These are phyloP conservation scores for Paraphaeosphaeria minitans DNA, from an alignment of 2,329 filamentous ascomycete genomes.

Conservation along the genomic window DNA sequence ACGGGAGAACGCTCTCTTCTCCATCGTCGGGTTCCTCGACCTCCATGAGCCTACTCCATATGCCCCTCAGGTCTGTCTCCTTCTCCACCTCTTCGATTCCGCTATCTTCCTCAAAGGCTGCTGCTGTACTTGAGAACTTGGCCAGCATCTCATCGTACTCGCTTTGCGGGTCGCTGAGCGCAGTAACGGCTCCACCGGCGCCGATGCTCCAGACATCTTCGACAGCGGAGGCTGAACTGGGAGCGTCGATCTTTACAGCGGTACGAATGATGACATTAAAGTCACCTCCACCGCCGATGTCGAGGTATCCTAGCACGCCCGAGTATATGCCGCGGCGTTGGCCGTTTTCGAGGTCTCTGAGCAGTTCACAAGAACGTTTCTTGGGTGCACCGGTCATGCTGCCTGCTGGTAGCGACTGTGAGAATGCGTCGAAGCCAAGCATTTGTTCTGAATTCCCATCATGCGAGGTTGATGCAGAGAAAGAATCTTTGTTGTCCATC, in stretches of 20 bases:
- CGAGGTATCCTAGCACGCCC: slow-evolving; percentile 88
- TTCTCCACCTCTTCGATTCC: slow-evolving; percentile 13
- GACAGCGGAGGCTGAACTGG: slow-evolving; percentile 2
- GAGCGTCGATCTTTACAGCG: slow-evolving; percentile 61
- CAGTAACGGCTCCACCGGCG: slow-evolving; percentile 88
- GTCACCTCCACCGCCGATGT: slow-evolving; percentile 81
- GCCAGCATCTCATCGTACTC: slow-evolving; percentile 86
- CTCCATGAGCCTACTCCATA: slow-evolving; percentile 6
- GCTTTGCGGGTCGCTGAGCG: slow-evolving; percentile 75
- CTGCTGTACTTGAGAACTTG: slow-evolving; percentile 48
- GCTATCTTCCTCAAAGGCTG: slow-evolving; percentile 30
- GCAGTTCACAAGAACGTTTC: slow-evolving; percentile 85
- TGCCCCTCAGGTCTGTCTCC: not conserved
- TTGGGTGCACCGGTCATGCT: slow-evolving; percentile 98
- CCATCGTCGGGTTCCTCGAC: not conserved
- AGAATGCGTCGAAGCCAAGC: slow-evolving; percentile 76
- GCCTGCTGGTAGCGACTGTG: slow-evolving; percentile 80
- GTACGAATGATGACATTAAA: slow-evolving; percentile 92
- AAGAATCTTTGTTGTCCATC: slow-evolving; percentile 33
- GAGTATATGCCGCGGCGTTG: slow-evolving; percentile 78
- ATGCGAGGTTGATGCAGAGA: slow-evolving; percentile 17
- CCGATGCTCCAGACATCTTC: slow-evolving; percentile 78
- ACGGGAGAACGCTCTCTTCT: not conserved
- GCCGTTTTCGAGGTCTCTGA: slow-evolving; percentile 68
- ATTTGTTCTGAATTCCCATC: slow-evolving; percentile 23